Evolutionary conservation across 2,329 filamentous ascomycete species (phyloP), one percentile per base, ranked within the genome.

Genomic region (Arthrobotrys iridis): DNA sequence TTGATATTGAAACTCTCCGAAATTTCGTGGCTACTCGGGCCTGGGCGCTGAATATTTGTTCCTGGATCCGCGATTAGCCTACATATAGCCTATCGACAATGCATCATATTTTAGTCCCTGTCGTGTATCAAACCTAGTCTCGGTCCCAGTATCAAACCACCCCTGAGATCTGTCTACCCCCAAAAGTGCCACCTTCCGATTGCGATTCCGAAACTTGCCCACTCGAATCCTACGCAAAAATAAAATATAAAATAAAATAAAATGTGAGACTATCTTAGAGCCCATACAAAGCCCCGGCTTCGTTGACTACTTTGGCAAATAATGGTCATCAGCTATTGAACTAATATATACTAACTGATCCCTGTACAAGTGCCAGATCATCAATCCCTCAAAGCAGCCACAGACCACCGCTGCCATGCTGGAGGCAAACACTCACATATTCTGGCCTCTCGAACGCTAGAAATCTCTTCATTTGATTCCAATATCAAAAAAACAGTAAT

Each of bases 21-120:
- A 28, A 26, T 66, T 74, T 66, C 70, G 33, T 59, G 70, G 70
- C 66, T 13, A 7, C 45, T 62, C 70, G 70, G 70, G 8, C 55
- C 46, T 60, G 18, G 41, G 55, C 60, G 24, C 24, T 46, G 26
- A 2, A 30, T 10, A 35, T n/a, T 35, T 59, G 50, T 60, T 57
- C 62, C 45, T 66, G 67, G 22, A 67, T 62, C 33, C 65, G 33
- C 43, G 59, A 62, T 70, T 11, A 15, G 26, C 40, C 24, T 18
- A 11, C 46, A 48, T 15, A 8, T 41, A 43, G 52, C 57, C 45
- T 55, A 55, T 43, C 43, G 41, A 70, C 26, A 22, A 37, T 55
- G 50, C 50, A 18, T 30, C 30, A 55, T 55, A 30, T n/a, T 55
- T 35, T 24, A 10, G 18, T 22, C 40, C 6, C 7, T 22, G 40